Percentiles rank a stretch among this genome's conserved stretches.
phyloP scores from a whole-genome alignment of 148 eudicot genomes.

The Camellia granthamiana region DNA sequence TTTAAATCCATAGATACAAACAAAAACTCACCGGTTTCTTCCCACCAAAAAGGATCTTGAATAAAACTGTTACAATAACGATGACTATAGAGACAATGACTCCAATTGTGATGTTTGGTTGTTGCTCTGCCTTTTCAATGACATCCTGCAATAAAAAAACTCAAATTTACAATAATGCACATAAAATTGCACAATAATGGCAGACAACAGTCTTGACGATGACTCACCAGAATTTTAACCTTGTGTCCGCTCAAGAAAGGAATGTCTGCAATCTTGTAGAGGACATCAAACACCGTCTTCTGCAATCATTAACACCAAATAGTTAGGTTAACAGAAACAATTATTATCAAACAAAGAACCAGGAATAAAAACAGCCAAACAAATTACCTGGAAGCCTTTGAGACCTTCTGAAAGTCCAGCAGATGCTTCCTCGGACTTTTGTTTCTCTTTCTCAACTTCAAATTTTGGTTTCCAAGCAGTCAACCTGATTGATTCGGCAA shows the following conservation, averaged over 20 bases:
- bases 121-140: constrained; percentile 88
- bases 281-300: constrained; percentile 76
- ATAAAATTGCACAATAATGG: not conserved
- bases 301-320: constrained; percentile 32
- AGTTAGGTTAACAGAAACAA: not conserved
- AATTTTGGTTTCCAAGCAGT: constrained; percentile 83
- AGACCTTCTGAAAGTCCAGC: constrained; percentile 44
- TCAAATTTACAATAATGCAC: not conserved
- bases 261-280: constrained; percentile 84
- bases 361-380: not conserved
- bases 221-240: constrained; percentile 59
- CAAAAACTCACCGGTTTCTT: constrained; percentile 71
- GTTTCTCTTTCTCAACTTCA: constrained; percentile 78
- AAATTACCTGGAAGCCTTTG: constrained; percentile 67
- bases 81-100: constrained; percentile 48
- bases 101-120: constrained; percentile 72
- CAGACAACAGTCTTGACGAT: not conserved
- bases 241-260: constrained; percentile 78
- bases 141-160: constrained; percentile 47
- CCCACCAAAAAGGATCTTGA: constrained; percentile 74
- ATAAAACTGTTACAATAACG: constrained; percentile 41
- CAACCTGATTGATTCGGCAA: constrained; percentile 60
- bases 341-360: not conserved
- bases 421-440: constrained; percentile 76
- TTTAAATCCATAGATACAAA: too few relatives aligned